Conservation (phyloP, 2,329 filamentous ascomycete species). For the Apiospora arundinis region DNA sequence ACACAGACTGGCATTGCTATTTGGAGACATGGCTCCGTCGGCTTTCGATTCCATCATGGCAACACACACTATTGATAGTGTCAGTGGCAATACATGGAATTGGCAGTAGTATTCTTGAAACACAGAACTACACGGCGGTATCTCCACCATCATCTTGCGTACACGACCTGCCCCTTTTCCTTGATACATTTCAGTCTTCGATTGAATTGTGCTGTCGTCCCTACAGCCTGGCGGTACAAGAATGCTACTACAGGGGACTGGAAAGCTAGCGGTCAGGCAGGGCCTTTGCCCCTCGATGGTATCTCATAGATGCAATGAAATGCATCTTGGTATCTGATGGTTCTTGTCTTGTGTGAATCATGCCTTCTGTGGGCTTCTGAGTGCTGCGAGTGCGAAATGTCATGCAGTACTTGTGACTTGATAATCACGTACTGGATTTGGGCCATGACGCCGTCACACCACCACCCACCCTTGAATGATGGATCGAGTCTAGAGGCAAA, state of each 20-base stretch:
- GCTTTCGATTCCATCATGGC: not conserved
- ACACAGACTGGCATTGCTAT: not conserved
- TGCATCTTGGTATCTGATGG: slow-evolving; percentile 15
- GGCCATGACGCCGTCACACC: not conserved
- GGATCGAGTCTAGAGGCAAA: not conserved
- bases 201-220: not conserved
- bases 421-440: not conserved
- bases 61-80: slow-evolving; percentile 1
- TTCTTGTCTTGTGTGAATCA: not conserved
- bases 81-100: not conserved
- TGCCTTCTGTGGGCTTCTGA: not conserved
- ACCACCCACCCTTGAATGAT: not conserved
- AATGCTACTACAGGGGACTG: not conserved
- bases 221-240: not conserved
- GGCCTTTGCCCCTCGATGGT: not conserved
- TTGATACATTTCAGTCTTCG: not conserved
- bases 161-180: not conserved
- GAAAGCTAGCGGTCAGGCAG: not conserved
- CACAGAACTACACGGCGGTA: not conserved
- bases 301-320: slow-evolving; percentile 16
- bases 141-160: not conserved
- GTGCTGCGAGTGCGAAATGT: not conserved
- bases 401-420: not conserved
- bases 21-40: not conserved
- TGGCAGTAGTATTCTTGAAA: slow-evolving; percentile 10